Evolutionary conservation across 768 basidiomycete species (phyloP).

Genomic region (Macrolepiota fuliginosa): DNA sequence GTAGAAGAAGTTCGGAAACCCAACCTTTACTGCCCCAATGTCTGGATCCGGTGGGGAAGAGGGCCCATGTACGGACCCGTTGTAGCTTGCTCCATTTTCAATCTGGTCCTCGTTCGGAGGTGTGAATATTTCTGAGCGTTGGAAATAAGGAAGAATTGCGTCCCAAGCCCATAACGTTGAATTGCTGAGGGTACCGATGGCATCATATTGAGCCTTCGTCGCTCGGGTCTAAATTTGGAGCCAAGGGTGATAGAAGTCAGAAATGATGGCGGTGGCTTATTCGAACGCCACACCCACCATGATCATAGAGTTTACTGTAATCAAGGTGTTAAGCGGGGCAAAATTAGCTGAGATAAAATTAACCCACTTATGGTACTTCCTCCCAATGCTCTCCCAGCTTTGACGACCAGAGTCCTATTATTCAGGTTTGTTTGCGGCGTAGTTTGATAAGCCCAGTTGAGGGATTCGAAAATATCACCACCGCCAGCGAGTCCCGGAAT

Average conservation of each 20-base stretch:
- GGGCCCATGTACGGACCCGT: slow-evolving; percentile 24
- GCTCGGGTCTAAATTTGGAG: slow-evolving; percentile 25
- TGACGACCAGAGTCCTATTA: slow-evolving; percentile 32
- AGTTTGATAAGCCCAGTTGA: slow-evolving; percentile 51
- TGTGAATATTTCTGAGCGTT: slow-evolving; percentile 55
- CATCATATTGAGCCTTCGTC: slow-evolving; percentile 30
- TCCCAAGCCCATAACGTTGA: slow-evolving; percentile 37
- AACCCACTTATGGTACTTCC: slow-evolving; percentile 47
- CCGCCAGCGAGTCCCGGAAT: slow-evolving; percentile 28
- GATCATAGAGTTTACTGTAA: slow-evolving; percentile 44
- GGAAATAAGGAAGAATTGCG: slow-evolving; percentile 40
- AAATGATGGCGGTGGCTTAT: background rate
- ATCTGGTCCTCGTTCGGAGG: slow-evolving; percentile 36
- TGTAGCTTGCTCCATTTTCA: slow-evolving; percentile 22
- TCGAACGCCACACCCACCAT: slow-evolving; percentile 20
- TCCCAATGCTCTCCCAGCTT: slow-evolving; percentile 50
- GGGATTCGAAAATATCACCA: slow-evolving; percentile 30
- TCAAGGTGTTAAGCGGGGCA: background rate
- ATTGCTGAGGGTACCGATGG: slow-evolving; percentile 17
- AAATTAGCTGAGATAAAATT: background rate
- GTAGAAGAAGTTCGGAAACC: slow-evolving; percentile 31
- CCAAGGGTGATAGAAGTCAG: background rate
- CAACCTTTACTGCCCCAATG: slow-evolving; percentile 28
- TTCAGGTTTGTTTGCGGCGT: slow-evolving; percentile 39
- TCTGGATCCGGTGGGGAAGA: background rate